Percentiles rank a stretch among this genome's conserved stretches.
These are phyloP conservation scores for Artomyces pyxidatus DNA, from an alignment of 768 basidiomycete genomes.

Conservation along the genomic window DNA sequence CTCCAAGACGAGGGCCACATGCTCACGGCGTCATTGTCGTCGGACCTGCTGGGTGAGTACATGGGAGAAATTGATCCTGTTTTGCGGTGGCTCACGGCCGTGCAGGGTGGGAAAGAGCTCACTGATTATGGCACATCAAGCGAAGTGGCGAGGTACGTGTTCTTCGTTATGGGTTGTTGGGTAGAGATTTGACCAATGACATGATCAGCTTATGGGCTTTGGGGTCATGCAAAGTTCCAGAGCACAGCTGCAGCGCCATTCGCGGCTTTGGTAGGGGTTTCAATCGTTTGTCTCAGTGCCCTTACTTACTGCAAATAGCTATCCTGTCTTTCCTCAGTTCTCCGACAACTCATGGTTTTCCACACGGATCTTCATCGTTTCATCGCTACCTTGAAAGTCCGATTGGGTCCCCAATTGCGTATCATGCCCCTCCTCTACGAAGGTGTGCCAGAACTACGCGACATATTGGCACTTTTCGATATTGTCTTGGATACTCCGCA, in stretches of 20 bases:
- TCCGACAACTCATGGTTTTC: constrained; percentile 69
- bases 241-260: constrained; percentile 60
- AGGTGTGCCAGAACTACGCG: constrained; percentile 60
- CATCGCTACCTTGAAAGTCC: constrained; percentile 46
- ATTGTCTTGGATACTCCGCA: constrained; percentile 42
- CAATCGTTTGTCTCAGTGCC: background rate
- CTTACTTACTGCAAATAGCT: constrained; percentile 31
- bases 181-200: background rate
- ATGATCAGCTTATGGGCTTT: constrained; percentile 46
- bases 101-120: constrained; percentile 70
- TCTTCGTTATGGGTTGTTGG: background rate
- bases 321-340: constrained; percentile 59
- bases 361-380: constrained; percentile 63
- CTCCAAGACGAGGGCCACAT: constrained; percentile 33
- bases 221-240: constrained; percentile 74
- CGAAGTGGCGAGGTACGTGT: constrained; percentile 56
- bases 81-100: background rate
- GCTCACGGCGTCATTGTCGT: constrained; percentile 55
- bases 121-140: constrained; percentile 59
- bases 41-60: constrained; percentile 53
- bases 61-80: background rate
- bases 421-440: constrained; percentile 66
- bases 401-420: constrained; percentile 60
- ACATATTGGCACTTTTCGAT: constrained; percentile 49
- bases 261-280: constrained; percentile 43